A percentile compares a stretch with the other conserved stretches of the same genome.
Evolutionary conservation across 2,329 filamentous ascomycete genomes (phyloP).

Genomic region (Proliferodiscus dingleyae): DNA sequence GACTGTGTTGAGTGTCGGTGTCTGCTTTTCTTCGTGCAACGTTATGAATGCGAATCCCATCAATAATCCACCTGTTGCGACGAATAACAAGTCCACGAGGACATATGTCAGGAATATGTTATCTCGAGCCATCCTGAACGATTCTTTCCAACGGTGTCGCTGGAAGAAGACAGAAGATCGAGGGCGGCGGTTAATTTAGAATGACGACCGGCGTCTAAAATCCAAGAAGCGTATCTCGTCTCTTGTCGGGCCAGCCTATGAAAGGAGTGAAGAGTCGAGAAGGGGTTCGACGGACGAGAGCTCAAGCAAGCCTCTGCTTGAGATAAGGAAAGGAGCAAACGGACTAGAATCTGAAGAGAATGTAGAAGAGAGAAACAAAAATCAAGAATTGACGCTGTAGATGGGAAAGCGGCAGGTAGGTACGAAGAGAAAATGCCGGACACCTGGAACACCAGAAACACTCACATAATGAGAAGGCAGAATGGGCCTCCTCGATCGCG

Average conservation of each 20-base stretch:
- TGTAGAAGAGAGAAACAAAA: conserved; percentile 13
- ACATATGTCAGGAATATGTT: conserved; percentile 49
- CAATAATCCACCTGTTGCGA: conserved; percentile 45
- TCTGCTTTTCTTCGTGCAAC: conserved; percentile 36
- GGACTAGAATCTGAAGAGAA: conserved; percentile 7
- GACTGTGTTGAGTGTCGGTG: conserved; percentile 43
- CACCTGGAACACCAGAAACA: too few relatives aligned
- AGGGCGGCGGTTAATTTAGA: conserved; percentile 5
- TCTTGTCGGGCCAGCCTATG: not conserved
- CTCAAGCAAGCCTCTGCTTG: conserved; percentile 2
- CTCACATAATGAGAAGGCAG: conserved; percentile 14
- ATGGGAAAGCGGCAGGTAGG: conserved; percentile 9
- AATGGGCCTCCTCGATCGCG: conserved; percentile 4
- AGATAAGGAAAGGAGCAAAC: conserved; percentile 8
- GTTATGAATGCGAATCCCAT: conserved; percentile 49
- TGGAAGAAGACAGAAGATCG: too few relatives aligned
- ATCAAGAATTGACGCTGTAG: conserved; percentile 9
- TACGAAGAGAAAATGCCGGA: conserved; percentile 8
- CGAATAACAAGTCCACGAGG: conserved; percentile 46
- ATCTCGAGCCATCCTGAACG: conserved; percentile 39
- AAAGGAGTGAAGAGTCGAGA: conserved; percentile 13
- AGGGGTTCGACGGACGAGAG: conserved; percentile 4
- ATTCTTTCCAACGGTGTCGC: not conserved
- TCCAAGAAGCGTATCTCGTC: not conserved
- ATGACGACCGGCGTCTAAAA: conserved; percentile 31